A percentile compares a stretch with the other conserved stretches of the same genome.
phyloP scores from a whole-genome alignment of 2,329 filamentous ascomycete species.

The Clarireedia hainanense region DNA sequence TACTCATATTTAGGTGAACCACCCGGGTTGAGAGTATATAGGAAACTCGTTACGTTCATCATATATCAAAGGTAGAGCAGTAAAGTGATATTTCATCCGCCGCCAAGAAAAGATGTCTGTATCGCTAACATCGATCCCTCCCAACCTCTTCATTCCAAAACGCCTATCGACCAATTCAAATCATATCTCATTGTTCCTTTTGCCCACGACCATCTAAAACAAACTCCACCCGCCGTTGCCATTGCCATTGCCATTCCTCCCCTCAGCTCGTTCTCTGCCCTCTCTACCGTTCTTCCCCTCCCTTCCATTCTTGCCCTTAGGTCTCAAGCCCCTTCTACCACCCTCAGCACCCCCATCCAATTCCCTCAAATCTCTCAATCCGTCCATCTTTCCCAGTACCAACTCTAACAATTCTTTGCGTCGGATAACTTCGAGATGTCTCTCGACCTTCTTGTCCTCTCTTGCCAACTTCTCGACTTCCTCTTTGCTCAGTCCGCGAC shows the following conservation, averaged over 20 bases:
- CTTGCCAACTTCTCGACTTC: slow-evolving; percentile 86
- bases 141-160: background rate
- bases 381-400: slow-evolving; percentile 93
- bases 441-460: slow-evolving; percentile 83
- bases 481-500: slow-evolving; percentile 66
- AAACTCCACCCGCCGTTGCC: slow-evolving; percentile 7
- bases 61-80: background rate
- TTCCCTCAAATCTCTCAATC: slow-evolving; percentile 53
- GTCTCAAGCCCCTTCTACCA: slow-evolving; percentile 16
- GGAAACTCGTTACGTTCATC: slow-evolving; percentile 5
- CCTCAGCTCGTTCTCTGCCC: slow-evolving; percentile 11
- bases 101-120: background rate
- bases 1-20: too few species aligned
- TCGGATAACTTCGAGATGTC: slow-evolving; percentile 85
- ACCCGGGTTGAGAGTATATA: background rate
- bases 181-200: too few species aligned
- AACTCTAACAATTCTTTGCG: slow-evolving; percentile 90
- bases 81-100: background rate
- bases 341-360: slow-evolving; percentile 57
- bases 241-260: background rate
- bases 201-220: background rate
- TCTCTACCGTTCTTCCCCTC: slow-evolving; percentile 9
- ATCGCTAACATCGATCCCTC: background rate
- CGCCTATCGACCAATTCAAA: too few species aligned
- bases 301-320: slow-evolving; percentile 5